Base-by-base conservation (phyloP, 257 asterid species). In the Gentiana dahurica region DNA sequence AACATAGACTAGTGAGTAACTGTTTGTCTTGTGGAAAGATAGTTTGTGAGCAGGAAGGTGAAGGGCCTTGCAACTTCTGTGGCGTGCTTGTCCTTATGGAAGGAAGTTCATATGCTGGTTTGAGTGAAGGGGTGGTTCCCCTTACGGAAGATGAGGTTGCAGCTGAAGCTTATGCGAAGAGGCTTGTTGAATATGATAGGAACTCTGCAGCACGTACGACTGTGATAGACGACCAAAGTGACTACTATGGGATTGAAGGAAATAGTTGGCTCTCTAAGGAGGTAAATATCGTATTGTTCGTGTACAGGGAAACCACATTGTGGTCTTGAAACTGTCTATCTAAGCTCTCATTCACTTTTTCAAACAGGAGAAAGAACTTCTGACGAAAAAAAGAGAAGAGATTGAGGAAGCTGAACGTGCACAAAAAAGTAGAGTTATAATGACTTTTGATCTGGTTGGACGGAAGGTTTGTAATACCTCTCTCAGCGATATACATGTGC, bases 121-220 rank as follows among this genome's bases (percentile, higher is more conserved):
- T 91, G 66, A 83, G 78, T 47, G 84, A 77, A 59, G 86, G 86
- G 37, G 73, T 59, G 3, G 36, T 72, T 55, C 58, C 78, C 34
- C 61, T 71, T 34, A 71, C 93, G 1, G 85, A 87, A 36, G 73
- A 94, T 59, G 98, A 91, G 81, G 85, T 75, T 6, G 90, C 81
- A 46, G 97, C 98, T 52, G 95, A 85, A 75, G 95, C 84, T 33
- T 91, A 69, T 71, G 84, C 97, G 3, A 91, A 91, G 68, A 85
- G 98, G 83, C 96, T 91, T 34, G 94, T 91, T 43, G 98, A 91
- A 3, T 91, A 91, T 59, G 98, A 91, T 61, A 94, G 98, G 32
- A 73, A 91, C 65, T 79, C 98, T n/a, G 98, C 98, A 0, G 94
- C 98, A 51, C 97, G 97, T 65, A 91, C 98, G 9, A 85, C 87